A percentile compares a stretch with the other conserved stretches of the same genome.
Conservation (phyloP, 441 rosid genomes). For the Erodium texanum region DNA sequence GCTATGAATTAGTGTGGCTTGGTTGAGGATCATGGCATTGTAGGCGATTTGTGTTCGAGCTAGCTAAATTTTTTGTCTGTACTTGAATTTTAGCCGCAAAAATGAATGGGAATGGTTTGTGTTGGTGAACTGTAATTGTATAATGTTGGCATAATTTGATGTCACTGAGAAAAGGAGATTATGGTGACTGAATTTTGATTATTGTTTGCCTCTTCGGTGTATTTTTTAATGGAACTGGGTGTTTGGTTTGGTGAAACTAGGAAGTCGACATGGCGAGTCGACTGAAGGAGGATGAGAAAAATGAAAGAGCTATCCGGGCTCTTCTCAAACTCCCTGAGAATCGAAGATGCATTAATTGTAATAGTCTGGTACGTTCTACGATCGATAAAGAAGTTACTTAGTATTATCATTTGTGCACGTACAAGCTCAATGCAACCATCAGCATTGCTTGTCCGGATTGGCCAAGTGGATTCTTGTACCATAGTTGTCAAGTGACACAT, state of each 20-base stretch:
- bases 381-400: background rate
- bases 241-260: slow-evolving; percentile 5
- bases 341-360: slow-evolving; percentile 86
- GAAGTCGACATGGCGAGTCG: slow-evolving; percentile 56
- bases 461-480: background rate
- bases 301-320: slow-evolving; percentile 71
- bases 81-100: background rate
- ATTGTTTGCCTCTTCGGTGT: background rate
- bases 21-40: background rate
- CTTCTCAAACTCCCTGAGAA: slow-evolving; percentile 82
- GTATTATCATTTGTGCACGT: background rate
- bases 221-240: slow-evolving; percentile 6
- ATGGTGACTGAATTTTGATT: slow-evolving; percentile 10
- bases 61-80: background rate
- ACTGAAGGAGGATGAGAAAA: slow-evolving; percentile 79
- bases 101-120: background rate
- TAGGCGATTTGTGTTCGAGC: background rate
- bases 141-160: background rate
- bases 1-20: background rate
- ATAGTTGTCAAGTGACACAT: background rate
- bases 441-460: background rate
- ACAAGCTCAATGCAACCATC: background rate
- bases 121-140: background rate
- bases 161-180: background rate
- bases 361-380: slow-evolving; percentile 55